Evolutionary conservation across 1,284 basidiomycete species (phyloP).

Genomic region (Cystobasidium pallidum): DNA sequence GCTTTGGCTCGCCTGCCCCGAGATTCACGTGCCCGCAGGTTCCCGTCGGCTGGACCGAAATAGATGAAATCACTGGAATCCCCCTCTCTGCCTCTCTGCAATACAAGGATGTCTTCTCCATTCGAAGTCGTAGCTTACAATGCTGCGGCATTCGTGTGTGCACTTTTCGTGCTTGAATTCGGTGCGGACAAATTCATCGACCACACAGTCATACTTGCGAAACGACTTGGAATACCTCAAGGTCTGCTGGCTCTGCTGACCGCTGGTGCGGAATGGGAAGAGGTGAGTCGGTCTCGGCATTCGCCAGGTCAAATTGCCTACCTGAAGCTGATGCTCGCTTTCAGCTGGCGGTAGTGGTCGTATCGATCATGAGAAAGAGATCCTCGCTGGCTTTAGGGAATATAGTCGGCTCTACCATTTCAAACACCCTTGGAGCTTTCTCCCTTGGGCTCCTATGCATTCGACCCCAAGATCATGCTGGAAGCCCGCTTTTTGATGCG

Average conservation of each 20-base stretch:
- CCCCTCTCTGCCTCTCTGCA: slow-evolving; percentile 2
- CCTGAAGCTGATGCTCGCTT: not conserved
- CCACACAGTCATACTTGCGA: slow-evolving; percentile 37
- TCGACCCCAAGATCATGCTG: slow-evolving; percentile 7
- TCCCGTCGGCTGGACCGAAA: not conserved
- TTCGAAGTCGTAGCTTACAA: slow-evolving; percentile 32
- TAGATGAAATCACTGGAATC: not conserved
- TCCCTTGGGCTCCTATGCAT: slow-evolving; percentile 38
- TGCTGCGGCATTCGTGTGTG: slow-evolving; percentile 25
- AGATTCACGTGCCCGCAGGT: not conserved
- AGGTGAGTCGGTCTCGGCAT: slow-evolving; percentile 10
- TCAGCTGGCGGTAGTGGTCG: slow-evolving; percentile 46
- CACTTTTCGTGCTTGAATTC: slow-evolving; percentile 41
- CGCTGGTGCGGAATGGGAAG: slow-evolving; percentile 45
- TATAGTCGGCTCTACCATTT: slow-evolving; percentile 52
- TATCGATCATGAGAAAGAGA: slow-evolving; percentile 31
- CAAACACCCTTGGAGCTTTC: slow-evolving; percentile 52
- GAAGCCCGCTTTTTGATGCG: slow-evolving; percentile 26
- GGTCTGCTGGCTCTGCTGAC: slow-evolving; percentile 39
- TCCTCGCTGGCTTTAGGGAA: slow-evolving; percentile 51
- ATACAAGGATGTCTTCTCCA: slow-evolving; percentile 1
- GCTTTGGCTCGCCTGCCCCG: not conserved
- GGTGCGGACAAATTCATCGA: slow-evolving; percentile 44
- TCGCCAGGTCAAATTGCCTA: not conserved
- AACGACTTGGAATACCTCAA: slow-evolving; percentile 26